Percentiles rank a stretch among this genome's conserved stretches.
Evolutionary conservation across 2,329 filamentous ascomycete genomes (phyloP).

Genomic region (Chaetomium sp.): DNA sequence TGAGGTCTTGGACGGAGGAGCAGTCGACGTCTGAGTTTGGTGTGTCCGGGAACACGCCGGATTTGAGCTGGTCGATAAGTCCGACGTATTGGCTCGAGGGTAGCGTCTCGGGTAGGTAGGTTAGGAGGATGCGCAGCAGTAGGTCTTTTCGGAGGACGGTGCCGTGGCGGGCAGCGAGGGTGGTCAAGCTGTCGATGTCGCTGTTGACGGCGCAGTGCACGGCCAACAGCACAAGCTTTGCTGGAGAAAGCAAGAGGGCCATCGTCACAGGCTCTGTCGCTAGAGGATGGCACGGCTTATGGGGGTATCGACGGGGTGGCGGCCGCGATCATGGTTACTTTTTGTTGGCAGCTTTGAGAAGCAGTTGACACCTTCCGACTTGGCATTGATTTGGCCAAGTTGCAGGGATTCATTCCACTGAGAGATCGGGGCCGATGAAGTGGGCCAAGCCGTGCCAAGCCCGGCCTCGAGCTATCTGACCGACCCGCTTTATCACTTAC

Average conservation of each 20-base stretch:
- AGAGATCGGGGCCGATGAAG: not conserved
- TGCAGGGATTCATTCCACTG: not conserved
- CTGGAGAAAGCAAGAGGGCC: slow-evolving; percentile 56
- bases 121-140: slow-evolving; percentile 72
- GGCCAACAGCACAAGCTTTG: slow-evolving; percentile 73
- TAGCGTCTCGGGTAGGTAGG: slow-evolving; percentile 72
- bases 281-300: not conserved
- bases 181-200: slow-evolving; percentile 64
- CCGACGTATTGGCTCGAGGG: slow-evolving; percentile 64
- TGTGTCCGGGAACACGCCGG: slow-evolving; percentile 48
- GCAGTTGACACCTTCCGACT: slow-evolving; percentile 11
- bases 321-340: slow-evolving; percentile 23
- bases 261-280: slow-evolving; percentile 24
- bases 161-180: slow-evolving; percentile 58
- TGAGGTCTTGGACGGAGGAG: slow-evolving; percentile 58
- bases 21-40: slow-evolving; percentile 54
- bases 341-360: not conserved
- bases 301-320: slow-evolving; percentile 7
- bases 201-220: slow-evolving; percentile 68
- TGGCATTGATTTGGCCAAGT: slow-evolving; percentile 6
- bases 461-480: not conserved
- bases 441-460: slow-evolving; percentile 5
- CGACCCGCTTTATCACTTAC: slow-evolving; percentile 6
- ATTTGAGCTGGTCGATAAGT: slow-evolving; percentile 61
- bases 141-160: slow-evolving; percentile 65